phyloP scores from a whole-genome alignment of 257 asterid genomes.

The Fraxinus cuspidata region DNA sequence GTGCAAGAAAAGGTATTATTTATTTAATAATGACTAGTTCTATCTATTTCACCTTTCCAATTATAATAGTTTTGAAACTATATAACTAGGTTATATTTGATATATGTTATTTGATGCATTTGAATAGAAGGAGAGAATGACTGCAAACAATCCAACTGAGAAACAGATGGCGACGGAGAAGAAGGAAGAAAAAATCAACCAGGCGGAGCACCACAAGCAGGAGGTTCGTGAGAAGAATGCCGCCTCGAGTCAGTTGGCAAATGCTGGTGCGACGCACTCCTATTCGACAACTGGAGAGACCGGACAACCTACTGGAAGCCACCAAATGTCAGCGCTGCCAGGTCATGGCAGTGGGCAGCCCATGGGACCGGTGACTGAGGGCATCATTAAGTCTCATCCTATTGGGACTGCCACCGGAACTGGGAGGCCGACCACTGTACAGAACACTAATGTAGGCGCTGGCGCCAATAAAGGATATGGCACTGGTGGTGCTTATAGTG shows the following conservation, averaged over 20 bases:
- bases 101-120: neutral
- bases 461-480: constrained; percentile 32
- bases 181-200: constrained; percentile 43
- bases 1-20: constrained; percentile 43
- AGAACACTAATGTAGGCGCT: constrained; percentile 41
- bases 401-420: constrained; percentile 54
- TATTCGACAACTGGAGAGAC: constrained; percentile 40
- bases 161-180: constrained; percentile 57
- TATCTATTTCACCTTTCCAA: too few relatives aligned
- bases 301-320: constrained; percentile 41
- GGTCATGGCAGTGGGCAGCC: constrained; percentile 62
- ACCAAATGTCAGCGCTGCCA: constrained; percentile 55
- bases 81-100: neutral
- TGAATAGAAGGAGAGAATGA: constrained; percentile 51
- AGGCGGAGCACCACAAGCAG: constrained; percentile 57
- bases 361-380: constrained; percentile 50
- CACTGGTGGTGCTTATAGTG: constrained; percentile 46
- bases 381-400: constrained; percentile 43
- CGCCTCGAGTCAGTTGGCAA: constrained; percentile 5
- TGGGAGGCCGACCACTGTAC: constrained; percentile 45
- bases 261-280: constrained; percentile 38
- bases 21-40: too few relatives aligned
- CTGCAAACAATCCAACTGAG: constrained; percentile 44
- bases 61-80: too few relatives aligned
- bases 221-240: constrained; percentile 45